These are phyloP conservation scores for Verbena officinalis DNA, from an alignment of 257 asterid genomes.

Conservation along the genomic window DNA sequence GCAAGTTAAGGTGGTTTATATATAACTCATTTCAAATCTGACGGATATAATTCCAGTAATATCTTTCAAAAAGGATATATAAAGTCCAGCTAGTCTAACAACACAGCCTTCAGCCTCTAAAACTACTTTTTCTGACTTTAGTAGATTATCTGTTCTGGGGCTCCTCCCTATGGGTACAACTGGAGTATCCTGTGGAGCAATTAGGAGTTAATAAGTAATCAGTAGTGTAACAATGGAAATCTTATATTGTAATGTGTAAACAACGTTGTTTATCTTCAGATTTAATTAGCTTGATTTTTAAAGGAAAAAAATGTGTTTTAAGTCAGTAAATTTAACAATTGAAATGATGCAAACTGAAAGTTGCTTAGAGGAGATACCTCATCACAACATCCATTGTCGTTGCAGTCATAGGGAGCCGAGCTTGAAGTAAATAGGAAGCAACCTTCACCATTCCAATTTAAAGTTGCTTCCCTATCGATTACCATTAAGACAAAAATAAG, in stretches of 20 bases:
- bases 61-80: constrained; percentile 73
- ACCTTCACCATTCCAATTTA: constrained; percentile 93
- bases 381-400: constrained; percentile 79
- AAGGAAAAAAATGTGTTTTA: not conserved
- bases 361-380: constrained; percentile 64
- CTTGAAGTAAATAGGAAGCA: constrained; percentile 92
- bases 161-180: constrained; percentile 85
- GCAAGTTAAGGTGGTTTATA: constrained; percentile 55
- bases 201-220: constrained; percentile 17
- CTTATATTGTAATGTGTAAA: not conserved
- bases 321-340: not conserved
- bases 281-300: constrained; percentile 3
- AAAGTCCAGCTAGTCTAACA: constrained; percentile 95
- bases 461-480: constrained; percentile 74
- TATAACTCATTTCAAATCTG: constrained; percentile 10
- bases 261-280: constrained; percentile 1
- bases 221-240: not conserved
- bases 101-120: constrained; percentile 88
- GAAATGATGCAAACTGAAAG: constrained; percentile 25
- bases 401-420: constrained; percentile 93
- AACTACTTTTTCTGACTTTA: constrained; percentile 76
- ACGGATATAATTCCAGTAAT: constrained; percentile 19
- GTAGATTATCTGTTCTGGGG: constrained; percentile 86
- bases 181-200: constrained; percentile 67
- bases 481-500: constrained; percentile 17